Evolutionary conservation across 495 filamentous ascomycete genomes (phyloP), one percentile per base, ranked within the genome.

Genomic region (Penicillium lividum): DNA sequence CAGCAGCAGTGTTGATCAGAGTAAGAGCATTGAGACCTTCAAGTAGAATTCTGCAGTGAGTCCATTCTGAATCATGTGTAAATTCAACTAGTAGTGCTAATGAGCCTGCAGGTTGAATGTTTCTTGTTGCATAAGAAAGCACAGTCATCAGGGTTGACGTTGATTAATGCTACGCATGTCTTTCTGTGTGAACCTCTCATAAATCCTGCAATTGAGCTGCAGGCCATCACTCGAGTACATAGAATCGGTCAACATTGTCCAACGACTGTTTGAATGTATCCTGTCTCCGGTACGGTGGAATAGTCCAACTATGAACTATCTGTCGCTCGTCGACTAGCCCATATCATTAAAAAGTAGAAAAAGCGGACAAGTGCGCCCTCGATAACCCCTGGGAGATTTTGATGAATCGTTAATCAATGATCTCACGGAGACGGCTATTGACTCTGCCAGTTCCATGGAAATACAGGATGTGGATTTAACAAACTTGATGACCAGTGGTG

Each of bases 261-360:
- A 57, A 98, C 93, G 5, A 96, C 91, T 2, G 93, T 97, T 5
- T 98, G 92, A 88, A 89, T 97, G 71, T 98, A 98, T 69, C 81
- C 97, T 3, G 82, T 96, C 22, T 85, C 88, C 4, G 89, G 88
- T 47, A 96, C 93, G 0, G 91, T 97, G 3, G 93, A 98, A 62
- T 86, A 95, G 68, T 86, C 87, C 0, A 94, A 97, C 46, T 90
- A 97, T 67, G 84, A 92, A 34, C 82, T 97, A 16, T 92, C 90
- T 0, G 91, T 95, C 9, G 73, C 81, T 44, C 79, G 91, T 38
- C 84, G 93, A 11, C 75, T 96, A 50, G 84, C 85, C 61, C 90
- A 96, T 60, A 88, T 96, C 58, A 80, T 81, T 1, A 73, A 81
- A 49, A 71, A 74, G 15, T 66, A 71, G 54, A 71, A 70, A 29